Conservation (phyloP, 305 asterid species). For the Ajuga reptans region DNA sequence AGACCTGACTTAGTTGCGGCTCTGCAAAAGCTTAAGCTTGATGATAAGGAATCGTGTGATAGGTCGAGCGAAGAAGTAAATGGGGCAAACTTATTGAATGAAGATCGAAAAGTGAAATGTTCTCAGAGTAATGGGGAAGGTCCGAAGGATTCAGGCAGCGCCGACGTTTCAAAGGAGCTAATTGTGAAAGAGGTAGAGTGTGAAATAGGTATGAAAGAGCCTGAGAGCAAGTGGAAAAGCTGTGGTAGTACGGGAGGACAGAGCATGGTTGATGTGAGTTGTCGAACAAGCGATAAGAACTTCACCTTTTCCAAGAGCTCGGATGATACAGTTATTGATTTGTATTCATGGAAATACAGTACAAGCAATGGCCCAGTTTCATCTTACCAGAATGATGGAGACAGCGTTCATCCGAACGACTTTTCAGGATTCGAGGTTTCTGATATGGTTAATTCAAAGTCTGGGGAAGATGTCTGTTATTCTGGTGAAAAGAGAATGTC, state of each 20-base stretch:
- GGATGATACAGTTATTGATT: conserved; percentile 60
- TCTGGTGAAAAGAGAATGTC: conserved; percentile 48
- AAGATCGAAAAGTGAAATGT: conserved; percentile 27
- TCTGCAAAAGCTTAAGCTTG: conserved; percentile 56
- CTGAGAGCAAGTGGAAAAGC: conserved; percentile 49
- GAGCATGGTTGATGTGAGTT: conserved; percentile 37
- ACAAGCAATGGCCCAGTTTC: conserved; percentile 40
- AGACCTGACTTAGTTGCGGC: conserved; percentile 56
- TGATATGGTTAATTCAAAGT: conserved; percentile 38
- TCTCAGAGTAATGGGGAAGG: conserved; percentile 31
- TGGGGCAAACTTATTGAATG: conserved; percentile 34
- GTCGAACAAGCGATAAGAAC: conserved; percentile 48
- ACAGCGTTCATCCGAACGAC: conserved; percentile 29
- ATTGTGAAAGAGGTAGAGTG: conserved; percentile 86
- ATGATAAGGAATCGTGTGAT: conserved; percentile 41
- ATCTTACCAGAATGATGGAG: conserved; percentile 41
- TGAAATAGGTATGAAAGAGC: conserved; percentile 48
- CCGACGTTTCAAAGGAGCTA: conserved; percentile 60
- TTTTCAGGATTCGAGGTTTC: conserved; percentile 51
- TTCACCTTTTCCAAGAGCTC: conserved; percentile 46
- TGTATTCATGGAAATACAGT: conserved; percentile 42
- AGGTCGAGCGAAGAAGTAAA: conserved; percentile 40
- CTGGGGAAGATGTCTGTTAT: conserved; percentile 39
- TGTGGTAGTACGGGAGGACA: conserved; percentile 34
- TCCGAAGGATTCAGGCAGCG: conserved; percentile 32